A percentile compares a stretch with the other conserved stretches of the same genome.
Conservation (phyloP, 2,329 filamentous ascomycete species). For the Diplodia sapinea region DNA sequence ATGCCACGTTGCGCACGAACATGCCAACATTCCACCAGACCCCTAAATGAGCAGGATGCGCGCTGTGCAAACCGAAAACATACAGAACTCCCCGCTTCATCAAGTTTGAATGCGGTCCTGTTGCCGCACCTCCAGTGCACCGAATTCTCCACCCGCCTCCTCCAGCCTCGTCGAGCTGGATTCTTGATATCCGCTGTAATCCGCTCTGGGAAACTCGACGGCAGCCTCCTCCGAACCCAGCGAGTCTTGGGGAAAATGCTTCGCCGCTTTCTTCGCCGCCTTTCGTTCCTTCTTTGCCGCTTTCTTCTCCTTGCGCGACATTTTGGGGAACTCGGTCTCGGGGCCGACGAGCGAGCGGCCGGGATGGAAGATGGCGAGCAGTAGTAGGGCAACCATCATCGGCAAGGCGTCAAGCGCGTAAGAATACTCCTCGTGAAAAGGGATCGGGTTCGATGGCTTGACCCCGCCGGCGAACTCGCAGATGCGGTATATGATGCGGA, state of each 20-base stretch:
- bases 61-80: not conserved
- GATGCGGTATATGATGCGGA: slow-evolving; percentile 66
- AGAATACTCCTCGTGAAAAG: slow-evolving; percentile 60
- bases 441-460: slow-evolving; percentile 51
- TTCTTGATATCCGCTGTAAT: not conserved
- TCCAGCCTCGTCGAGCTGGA: not conserved
- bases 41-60: not conserved
- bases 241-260: not conserved
- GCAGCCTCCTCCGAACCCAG: not conserved
- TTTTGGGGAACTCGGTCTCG: slow-evolving; percentile 38
- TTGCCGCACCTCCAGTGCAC: not conserved
- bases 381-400: slow-evolving; percentile 54
- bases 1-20: not conserved
- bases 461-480: slow-evolving; percentile 60
- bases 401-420: slow-evolving; percentile 61
- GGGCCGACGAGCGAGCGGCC: slow-evolving; percentile 37
- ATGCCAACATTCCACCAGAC: not conserved
- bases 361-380: slow-evolving; percentile 39
- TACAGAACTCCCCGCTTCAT: not conserved
- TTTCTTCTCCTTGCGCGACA: slow-evolving; percentile 38
- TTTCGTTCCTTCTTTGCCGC: slow-evolving; percentile 30
- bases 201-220: no score
- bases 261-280: slow-evolving; percentile 32
- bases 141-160: not conserved
- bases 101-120: not conserved